Evolutionary conservation across 164 flowering plant genomes (phyloP), one percentile per base, ranked within the genome.

Genomic region (Amborella trichopoda): DNA sequence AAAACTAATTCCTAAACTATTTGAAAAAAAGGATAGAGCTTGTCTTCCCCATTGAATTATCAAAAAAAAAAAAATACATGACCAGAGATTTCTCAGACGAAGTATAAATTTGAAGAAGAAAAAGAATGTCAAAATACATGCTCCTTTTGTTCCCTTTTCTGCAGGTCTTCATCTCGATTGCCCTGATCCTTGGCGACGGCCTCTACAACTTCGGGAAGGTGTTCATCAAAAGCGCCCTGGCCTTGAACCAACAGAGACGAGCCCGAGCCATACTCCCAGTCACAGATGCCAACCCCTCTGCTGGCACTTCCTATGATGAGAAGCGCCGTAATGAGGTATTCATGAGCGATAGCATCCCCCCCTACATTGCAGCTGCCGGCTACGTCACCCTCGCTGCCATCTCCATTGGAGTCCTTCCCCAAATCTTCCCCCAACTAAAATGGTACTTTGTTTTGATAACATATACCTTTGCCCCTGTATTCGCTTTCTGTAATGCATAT

Each of bases 401-500:
- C 30, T 70, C 87, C 30, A 66, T 50, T 22, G 32, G 41, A 8
- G 23, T 54, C 1, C 50, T 80, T 2, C 81, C 87, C 5, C 24
- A 53, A 9, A 72, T 80, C 40, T 74, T 77, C 65, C 70, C 27
- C 23, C 80, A 67, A 22, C 53, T 76, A 25, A 68, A 69, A 43
- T 80, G 76, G 78, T 77, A 77, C 63, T 44, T 67, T 46, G 28
- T 74, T 23, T 28, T 68, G 16, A 70, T 74, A 14, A 54, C 62
- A 18, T 77, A 77, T 54, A 45, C 67, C 22, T 44, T 71, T 24
- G 79, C 83, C 2, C 83, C 83, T 0, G 40, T 49, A 12, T 60
- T 76, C 2, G 82, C 79, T 33, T 76, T 76, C 54, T 73, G 78
- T 39, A 76, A 76, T 53, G 76, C 82, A 11, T 73, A 76, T 43